A percentile compares a stretch with the other conserved stretches of the same genome.
phyloP scores from a whole-genome alignment of 1,284 basidiomycete genomes.

The Cronartium quercuum region DNA sequence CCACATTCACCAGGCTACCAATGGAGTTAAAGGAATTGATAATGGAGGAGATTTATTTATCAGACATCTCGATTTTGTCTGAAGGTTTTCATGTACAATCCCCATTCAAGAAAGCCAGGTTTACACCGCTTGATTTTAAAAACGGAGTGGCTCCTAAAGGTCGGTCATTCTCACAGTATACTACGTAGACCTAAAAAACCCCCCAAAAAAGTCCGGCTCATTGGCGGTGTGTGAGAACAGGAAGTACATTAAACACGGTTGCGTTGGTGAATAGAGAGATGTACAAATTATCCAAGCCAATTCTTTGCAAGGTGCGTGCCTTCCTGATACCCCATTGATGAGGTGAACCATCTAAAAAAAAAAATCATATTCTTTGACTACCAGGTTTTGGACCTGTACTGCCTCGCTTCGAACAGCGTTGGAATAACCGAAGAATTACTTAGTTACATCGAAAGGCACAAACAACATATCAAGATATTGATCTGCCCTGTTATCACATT shows the following conservation, averaged over 20 bases:
- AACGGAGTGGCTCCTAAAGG: background rate
- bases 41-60: background rate
- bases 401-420: background rate
- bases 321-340: background rate
- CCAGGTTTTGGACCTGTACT: background rate
- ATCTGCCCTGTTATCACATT: background rate
- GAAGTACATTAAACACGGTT: background rate
- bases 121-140: background rate
- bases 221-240: background rate
- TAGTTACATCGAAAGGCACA: background rate
- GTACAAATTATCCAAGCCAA: background rate
- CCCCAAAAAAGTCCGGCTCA: background rate
- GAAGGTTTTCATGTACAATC: background rate
- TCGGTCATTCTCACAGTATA: background rate
- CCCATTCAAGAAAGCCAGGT: background rate
- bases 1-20: background rate
- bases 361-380: background rate
- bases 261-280: background rate
- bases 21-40: background rate
- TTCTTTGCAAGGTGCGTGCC: background rate
- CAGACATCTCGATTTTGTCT: background rate
- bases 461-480: background rate
- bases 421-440: background rate
- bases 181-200: background rate
- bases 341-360: background rate